A percentile compares a stretch with the other conserved stretches of the same genome.
Evolutionary conservation across 2,329 filamentous ascomycete genomes (phyloP).

Genomic region (Metarhizium guizhouense): DNA sequence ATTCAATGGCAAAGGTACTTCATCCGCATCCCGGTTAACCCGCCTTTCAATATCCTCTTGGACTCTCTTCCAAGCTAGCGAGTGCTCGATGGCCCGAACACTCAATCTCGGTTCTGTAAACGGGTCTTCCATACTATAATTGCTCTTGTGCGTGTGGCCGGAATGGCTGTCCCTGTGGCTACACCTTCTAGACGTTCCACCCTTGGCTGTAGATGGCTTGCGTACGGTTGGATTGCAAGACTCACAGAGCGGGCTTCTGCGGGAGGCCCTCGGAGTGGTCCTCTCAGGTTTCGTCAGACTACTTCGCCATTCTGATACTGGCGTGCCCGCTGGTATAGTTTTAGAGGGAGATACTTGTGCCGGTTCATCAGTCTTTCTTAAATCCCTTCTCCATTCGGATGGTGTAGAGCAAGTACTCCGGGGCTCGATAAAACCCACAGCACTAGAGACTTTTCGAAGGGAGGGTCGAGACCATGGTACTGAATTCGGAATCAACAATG

Average conservation of each 20-base stretch:
- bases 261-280: not conserved
- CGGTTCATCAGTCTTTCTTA: not conserved
- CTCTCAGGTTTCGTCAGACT: slow-evolving; percentile 1
- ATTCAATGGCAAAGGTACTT: slow-evolving; percentile 2
- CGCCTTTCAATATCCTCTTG: slow-evolving; percentile 11
- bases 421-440: not conserved
- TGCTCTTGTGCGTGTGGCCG: slow-evolving; percentile 2
- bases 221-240: slow-evolving; percentile 8
- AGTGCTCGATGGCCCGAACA: slow-evolving; percentile 19
- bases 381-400: not conserved
- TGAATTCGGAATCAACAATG: not conserved
- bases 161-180: slow-evolving; percentile 1
- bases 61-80: slow-evolving; percentile 14
- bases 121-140: slow-evolving; percentile 1
- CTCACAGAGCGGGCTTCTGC: slow-evolving; percentile 1
- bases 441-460: slow-evolving; percentile 6
- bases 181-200: not conserved
- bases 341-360: not conserved
- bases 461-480: slow-evolving; percentile 4
- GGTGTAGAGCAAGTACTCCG: not conserved
- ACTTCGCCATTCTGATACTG: slow-evolving; percentile 8
- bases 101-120: slow-evolving; percentile 13
- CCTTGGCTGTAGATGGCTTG: not conserved
- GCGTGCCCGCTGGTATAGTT: slow-evolving; percentile 1
- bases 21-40: not conserved